Base-by-base conservation (phyloP, 2,329 filamentous ascomycete genomes). In the Zopfia rhizophila region DNA sequence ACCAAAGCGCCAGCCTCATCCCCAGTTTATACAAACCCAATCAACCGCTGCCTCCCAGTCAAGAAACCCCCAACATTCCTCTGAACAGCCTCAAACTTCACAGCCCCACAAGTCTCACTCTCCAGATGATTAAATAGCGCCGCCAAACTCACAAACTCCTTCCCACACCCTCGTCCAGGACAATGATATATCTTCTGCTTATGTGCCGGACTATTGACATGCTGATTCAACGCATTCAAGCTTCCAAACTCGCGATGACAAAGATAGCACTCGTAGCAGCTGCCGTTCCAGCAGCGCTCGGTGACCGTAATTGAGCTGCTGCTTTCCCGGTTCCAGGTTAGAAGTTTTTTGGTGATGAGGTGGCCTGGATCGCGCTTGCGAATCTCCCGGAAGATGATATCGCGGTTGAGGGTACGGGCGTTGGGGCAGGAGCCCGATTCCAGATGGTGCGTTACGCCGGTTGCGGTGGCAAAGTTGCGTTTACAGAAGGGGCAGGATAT, bases 401-500 rank as follows among this genome's bases (percentile, higher is more conserved):
- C 75, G 7, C 79, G 78, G 57, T 80, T 76, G 2, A 85, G 30
- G 3, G 53, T 41, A 0, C 61, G 67, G 0, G 80, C 79, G 0
- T 63, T 63, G 0, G 75, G 74, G 38, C 84, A 88, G 0, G 70
- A 61, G 12, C 78, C 78, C 0, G 55, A 64, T 51, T 87, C 84
- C 1, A 87, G 63, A 50, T 87, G 81, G 57, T 83, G 72, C 0
- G 70, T 58, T 3, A 85, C 51, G 4, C 81, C 83, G 1, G 78
- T 80, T 2, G 82, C 81, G 0, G 78, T 78, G 7, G 74, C 65
- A 51, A 73, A 81, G 3, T 5, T 16, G 2, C 32, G 45, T 19
- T 69, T 58, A 67, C 84, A 87, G 56, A 82, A 86, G 0, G 80
- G 83, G 38, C 84, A 88, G 0, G 31, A 1, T 6, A 84, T 63